These are phyloP conservation scores for Epithemia pelagica DNA, from an alignment of 108 stramenopile genomes.

Conservation along the genomic window DNA sequence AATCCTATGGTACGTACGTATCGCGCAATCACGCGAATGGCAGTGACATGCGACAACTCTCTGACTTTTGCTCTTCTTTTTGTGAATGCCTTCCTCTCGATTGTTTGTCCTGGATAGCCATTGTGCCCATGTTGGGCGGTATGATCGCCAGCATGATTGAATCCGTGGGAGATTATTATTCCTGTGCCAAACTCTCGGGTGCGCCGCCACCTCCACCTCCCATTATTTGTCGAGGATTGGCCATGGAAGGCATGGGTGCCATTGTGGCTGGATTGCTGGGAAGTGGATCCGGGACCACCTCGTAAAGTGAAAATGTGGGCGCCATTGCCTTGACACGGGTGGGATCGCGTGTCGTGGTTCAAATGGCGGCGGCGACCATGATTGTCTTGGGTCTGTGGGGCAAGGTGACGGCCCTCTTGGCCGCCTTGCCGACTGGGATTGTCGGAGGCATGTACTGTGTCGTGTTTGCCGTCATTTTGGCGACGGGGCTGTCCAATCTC, in stretches of 20 bases:
- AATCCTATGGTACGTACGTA: background rate
- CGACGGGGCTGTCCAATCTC: constrained; percentile 28
- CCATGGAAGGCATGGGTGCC: constrained; percentile 28
- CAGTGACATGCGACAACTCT: too few species aligned
- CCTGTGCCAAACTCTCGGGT: constrained; percentile 22
- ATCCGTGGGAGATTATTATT: constrained; percentile 30
- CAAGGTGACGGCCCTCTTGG: constrained; percentile 25
- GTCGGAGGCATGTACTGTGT: constrained; percentile 23
- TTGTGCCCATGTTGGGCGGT: constrained; percentile 28
- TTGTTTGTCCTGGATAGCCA: too few species aligned
- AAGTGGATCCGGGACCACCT: constrained; percentile 22
- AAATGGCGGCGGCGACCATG: constrained; percentile 23
- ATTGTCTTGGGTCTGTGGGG: constrained; percentile 22
- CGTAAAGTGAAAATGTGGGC: constrained; percentile 28
- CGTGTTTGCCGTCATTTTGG: constrained; percentile 26
- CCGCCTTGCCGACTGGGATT: constrained; percentile 25
- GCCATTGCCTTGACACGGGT: constrained; percentile 30
- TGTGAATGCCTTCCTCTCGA: too few species aligned
- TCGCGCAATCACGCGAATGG: too few species aligned
- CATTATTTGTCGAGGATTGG: constrained; percentile 28
- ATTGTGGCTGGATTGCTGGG: constrained; percentile 24
- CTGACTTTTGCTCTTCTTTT: too few species aligned
- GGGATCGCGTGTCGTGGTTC: constrained; percentile 25
- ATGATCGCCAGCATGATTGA: constrained; percentile 27
- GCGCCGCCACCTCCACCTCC: constrained; percentile 31